A percentile compares a stretch with the other conserved stretches of the same genome.
These are phyloP conservation scores for Aspergillus thermomutatus DNA, from an alignment of 2,329 filamentous ascomycete species.

Conservation along the genomic window DNA sequence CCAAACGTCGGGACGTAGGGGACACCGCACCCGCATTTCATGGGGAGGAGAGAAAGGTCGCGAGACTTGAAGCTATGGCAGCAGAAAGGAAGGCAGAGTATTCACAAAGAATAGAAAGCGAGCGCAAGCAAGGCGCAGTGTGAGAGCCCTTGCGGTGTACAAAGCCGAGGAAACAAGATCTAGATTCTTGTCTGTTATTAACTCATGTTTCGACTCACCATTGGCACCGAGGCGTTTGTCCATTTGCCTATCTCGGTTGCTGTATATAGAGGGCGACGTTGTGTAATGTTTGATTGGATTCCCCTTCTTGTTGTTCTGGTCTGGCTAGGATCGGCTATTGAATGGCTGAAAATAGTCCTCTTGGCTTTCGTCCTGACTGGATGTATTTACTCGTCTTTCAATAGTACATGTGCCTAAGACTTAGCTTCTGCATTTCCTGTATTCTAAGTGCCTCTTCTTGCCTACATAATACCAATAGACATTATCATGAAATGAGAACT, in stretches of 20 bases:
- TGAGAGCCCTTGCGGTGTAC: background rate
- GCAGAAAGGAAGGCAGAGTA: background rate
- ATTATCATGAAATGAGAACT: too few species aligned
- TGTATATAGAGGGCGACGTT: background rate
- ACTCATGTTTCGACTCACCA: background rate
- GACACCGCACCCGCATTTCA: conserved; percentile 34
- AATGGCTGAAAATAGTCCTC: background rate
- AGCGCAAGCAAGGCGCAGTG: background rate
- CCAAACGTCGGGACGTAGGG: conserved; percentile 1
- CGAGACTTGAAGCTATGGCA: conserved; percentile 13
- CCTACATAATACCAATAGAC: too few species aligned
- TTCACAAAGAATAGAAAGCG: background rate
- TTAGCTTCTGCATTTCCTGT: too few species aligned
- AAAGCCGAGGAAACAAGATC: background rate
- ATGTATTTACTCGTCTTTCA: background rate
- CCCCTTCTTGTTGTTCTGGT: background rate
- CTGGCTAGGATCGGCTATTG: background rate
- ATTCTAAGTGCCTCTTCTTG: too few species aligned
- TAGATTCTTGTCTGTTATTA: background rate
- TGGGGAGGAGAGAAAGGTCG: conserved; percentile 42
- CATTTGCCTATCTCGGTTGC: background rate
- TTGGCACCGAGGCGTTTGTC: background rate
- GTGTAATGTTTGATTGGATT: background rate
- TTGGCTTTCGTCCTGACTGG: background rate
- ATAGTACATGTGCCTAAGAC: too few species aligned